Evolutionary conservation across 2,329 filamentous ascomycete genomes (phyloP).

Genomic region (Botrytis fragariae): DNA sequence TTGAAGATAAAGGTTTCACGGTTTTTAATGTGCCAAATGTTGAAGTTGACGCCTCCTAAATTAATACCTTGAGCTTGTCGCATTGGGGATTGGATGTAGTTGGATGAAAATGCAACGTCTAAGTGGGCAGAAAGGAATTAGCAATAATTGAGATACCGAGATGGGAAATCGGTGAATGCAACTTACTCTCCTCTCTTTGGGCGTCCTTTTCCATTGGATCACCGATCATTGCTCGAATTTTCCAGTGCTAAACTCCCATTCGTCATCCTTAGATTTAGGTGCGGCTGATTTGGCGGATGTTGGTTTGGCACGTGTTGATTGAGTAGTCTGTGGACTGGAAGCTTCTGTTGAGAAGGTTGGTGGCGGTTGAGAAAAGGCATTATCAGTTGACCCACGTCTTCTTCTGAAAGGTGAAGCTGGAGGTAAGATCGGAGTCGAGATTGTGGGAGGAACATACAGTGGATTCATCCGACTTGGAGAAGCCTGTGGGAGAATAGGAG

Average conservation of each 20-base stretch:
- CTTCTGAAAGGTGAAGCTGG: constrained; percentile 6
- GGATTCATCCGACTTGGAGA: neutral
- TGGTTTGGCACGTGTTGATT: neutral
- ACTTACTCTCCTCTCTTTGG: constrained; percentile 30
- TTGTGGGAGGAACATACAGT: neutral
- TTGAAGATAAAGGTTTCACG: neutral
- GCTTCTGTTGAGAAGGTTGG: neutral
- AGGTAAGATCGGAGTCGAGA: constrained; percentile 4
- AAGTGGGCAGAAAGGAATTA: neutral
- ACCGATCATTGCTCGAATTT: constrained; percentile 21
- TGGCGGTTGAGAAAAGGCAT: neutral
- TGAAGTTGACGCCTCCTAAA: constrained; percentile 24
- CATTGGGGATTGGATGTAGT: constrained; percentile 21
- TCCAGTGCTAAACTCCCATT: constrained; percentile 29
- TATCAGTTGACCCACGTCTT: neutral
- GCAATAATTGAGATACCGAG: neutral
- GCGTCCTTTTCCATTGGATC: constrained; percentile 21
- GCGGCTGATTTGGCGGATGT: neutral
- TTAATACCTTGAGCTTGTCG: constrained; percentile 21
- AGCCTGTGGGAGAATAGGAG: neutral
- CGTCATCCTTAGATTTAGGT: constrained; percentile 1
- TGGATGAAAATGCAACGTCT: constrained; percentile 32
- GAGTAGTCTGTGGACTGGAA: neutral
- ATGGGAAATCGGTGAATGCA: neutral
- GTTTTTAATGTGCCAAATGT: constrained; percentile 16